Conservation (phyloP, 805 yeast genomes). For the Kodamaea sagamina region DNA sequence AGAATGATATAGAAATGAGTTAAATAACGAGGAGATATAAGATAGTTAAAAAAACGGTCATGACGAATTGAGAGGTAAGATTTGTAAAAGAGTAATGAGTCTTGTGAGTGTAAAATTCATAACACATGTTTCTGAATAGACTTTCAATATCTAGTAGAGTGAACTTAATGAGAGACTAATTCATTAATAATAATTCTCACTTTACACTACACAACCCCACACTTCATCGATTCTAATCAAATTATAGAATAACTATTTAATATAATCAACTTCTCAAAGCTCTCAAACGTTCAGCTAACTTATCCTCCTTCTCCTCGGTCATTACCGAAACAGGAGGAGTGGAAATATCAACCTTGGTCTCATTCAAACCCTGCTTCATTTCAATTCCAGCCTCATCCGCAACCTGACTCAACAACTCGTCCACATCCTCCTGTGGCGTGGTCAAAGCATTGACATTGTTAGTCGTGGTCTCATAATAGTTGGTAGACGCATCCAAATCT, state of each 20-base stretch:
- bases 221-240: too few relatives aligned
- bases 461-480: slow-evolving; percentile 90
- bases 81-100: too few relatives aligned
- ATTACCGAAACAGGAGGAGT: slow-evolving; percentile 42
- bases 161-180: too few relatives aligned
- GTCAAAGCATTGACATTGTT: slow-evolving; percentile 82
- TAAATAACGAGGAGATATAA: too few relatives aligned
- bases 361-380: slow-evolving; percentile 78
- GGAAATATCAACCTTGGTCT: slow-evolving; percentile 52
- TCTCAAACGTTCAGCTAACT: slow-evolving; percentile 80
- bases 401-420: slow-evolving; percentile 81
- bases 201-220: too few relatives aligned
- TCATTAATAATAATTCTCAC: too few relatives aligned
- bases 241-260: not conserved
- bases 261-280: slow-evolving; percentile 60
- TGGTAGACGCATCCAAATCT: slow-evolving; percentile 90
- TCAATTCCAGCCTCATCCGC: slow-evolving; percentile 98
- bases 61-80: too few relatives aligned
- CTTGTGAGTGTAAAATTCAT: too few relatives aligned
- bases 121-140: too few relatives aligned
- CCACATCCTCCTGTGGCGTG: slow-evolving; percentile 96
- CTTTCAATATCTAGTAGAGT: too few relatives aligned
- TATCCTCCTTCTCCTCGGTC: slow-evolving; percentile 79
- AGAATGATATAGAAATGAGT: slow-evolving; percentile 5
- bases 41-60: too few relatives aligned